Percentiles rank a stretch among this genome's conserved stretches.
These are phyloP conservation scores for Debaryomyces psychrophilus DNA, from an alignment of 1,139 yeast species.

Conservation along the genomic window DNA sequence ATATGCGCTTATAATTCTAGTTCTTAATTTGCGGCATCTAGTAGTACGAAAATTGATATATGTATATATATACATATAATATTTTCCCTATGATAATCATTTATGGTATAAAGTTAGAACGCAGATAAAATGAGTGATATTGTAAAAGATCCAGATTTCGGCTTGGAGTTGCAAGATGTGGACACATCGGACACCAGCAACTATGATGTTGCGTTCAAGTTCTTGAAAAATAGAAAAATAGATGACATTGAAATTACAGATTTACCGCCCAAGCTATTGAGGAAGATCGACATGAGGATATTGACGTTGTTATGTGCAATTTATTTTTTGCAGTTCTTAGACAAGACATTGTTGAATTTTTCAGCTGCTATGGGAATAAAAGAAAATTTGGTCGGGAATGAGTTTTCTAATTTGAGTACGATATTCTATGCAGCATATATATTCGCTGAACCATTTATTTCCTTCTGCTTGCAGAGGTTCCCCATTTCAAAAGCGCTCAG, in stretches of 20 bases:
- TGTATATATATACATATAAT: not conserved
- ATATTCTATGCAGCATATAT: conserved; percentile 40
- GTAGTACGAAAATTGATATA: not conserved
- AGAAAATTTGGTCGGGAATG: conserved; percentile 31
- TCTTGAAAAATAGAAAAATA: conserved; percentile 77
- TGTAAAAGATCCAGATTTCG: not conserved
- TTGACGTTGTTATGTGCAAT: conserved; percentile 32
- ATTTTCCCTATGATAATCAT: not conserved
- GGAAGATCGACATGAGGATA: conserved; percentile 26
- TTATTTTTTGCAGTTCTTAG: conserved; percentile 41
- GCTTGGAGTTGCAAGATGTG: not conserved
- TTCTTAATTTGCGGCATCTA: not conserved
- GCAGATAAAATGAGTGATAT: not conserved
- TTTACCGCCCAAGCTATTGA: conserved; percentile 3
- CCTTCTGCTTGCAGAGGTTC: conserved; percentile 30
- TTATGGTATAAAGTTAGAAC: not conserved
- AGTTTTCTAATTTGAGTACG: conserved; percentile 36
- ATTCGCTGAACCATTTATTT: conserved; percentile 41
- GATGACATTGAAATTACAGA: conserved; percentile 69
- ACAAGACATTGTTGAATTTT: conserved; percentile 38
- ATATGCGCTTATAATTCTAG: conserved; percentile 6
- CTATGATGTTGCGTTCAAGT: conserved; percentile 25
- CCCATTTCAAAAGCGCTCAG: conserved; percentile 33
- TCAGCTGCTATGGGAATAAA: conserved; percentile 50
- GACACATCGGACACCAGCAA: not conserved